Evolutionary conservation across 768 basidiomycete genomes (phyloP).

Genomic region (Pulveroboletus sp.): DNA sequence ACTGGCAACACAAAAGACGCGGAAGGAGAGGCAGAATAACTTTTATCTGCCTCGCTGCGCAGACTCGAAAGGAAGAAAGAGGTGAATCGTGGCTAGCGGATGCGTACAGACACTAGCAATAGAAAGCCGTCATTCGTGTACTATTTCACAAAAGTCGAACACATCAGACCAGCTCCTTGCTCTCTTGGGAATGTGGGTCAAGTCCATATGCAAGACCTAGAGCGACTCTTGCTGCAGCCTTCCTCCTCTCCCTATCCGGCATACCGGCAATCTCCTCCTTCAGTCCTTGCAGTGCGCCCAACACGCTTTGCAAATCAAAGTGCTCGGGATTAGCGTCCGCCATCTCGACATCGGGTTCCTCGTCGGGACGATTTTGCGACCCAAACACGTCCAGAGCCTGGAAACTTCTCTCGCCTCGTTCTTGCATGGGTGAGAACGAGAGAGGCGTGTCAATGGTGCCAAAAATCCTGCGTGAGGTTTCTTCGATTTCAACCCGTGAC

Average conservation of each 20-base stretch:
- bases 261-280: conserved; percentile 74
- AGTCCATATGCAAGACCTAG: conserved; percentile 73
- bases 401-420: conserved; percentile 2
- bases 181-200: conserved; percentile 1
- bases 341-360: conserved; percentile 26
- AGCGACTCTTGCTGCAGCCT: conserved; percentile 70
- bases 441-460: conserved; percentile 30
- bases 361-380: conserved; percentile 25
- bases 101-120: too few relatives aligned
- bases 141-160: neutral
- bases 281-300: conserved; percentile 63
- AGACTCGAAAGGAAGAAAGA: too few relatives aligned
- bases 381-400: neutral
- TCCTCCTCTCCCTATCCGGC: conserved; percentile 56
- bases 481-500: conserved; percentile 46
- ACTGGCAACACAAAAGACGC: conserved; percentile 38
- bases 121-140: neutral
- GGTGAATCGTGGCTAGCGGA: too few relatives aligned
- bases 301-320: conserved; percentile 63
- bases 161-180: conserved; percentile 8
- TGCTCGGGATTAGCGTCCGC: conserved; percentile 39
- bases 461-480: conserved; percentile 50
- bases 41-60: neutral
- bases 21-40: conserved; percentile 15
- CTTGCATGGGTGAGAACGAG: conserved; percentile 17